Conservation (phyloP, 208 protist species). For the Angomonas deanei region DNA sequence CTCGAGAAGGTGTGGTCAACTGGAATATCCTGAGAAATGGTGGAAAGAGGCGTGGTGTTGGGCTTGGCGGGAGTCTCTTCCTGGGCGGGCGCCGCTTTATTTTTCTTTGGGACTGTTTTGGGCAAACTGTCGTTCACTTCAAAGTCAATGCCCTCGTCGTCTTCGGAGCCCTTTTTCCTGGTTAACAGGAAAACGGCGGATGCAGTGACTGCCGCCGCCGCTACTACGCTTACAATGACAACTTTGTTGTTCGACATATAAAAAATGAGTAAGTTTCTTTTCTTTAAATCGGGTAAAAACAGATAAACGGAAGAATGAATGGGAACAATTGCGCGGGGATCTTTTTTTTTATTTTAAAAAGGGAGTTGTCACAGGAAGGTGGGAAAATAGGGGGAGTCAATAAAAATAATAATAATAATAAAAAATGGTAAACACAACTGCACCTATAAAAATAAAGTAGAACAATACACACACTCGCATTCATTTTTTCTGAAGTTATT, state of each 20-base stretch:
- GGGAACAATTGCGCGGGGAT: conserved; percentile 4
- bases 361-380: no score
- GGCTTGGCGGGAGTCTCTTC: not conserved
- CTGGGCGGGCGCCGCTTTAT: not conserved
- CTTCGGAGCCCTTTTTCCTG: not conserved
- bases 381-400: no score
- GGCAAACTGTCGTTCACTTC: conserved; percentile 8
- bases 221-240: not conserved
- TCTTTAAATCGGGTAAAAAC: not conserved
- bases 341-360: no score
- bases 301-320: conserved; percentile 5
- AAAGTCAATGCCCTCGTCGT: conserved; percentile 1
- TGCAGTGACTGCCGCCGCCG: not conserved
- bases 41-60: not conserved
- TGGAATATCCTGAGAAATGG: not conserved
- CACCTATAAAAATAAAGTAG: not conserved
- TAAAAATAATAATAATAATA: not conserved
- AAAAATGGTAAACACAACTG: not conserved
- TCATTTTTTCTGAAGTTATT: no score
- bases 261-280: conserved; percentile 8
- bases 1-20: not conserved
- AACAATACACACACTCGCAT: not conserved
- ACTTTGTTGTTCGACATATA: not conserved
- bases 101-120: not conserved
- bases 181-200: not conserved